phyloP scores from a whole-genome alignment of 805 yeast species.

The Maudiozyma pseudohumilis region DNA sequence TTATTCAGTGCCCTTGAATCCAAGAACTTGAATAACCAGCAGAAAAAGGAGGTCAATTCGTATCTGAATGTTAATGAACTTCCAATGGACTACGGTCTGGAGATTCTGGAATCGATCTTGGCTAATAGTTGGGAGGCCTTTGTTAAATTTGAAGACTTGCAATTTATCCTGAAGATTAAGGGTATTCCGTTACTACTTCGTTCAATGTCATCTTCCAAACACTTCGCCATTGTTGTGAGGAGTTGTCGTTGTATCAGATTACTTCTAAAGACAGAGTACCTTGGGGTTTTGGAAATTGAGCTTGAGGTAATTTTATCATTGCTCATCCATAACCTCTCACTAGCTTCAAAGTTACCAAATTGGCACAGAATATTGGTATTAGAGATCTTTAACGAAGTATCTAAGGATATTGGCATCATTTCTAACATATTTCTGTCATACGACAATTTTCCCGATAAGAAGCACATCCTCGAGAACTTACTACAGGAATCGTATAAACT shows the following conservation, averaged over 20 bases:
- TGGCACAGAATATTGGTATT: conserved; percentile 73
- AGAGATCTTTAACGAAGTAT: conserved; percentile 58
- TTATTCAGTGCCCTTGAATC: conserved; percentile 44
- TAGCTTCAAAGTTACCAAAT: conserved; percentile 40
- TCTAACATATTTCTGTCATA: conserved; percentile 47
- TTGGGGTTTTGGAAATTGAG: conserved; percentile 58
- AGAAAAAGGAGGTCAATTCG: conserved; percentile 3
- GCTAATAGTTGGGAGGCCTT: conserved; percentile 53
- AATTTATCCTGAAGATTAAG: conserved; percentile 52
- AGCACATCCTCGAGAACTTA: conserved; percentile 50
- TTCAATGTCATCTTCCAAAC: conserved; percentile 41
- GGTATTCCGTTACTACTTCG: conserved; percentile 70
- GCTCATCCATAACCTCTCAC: conserved; percentile 59
- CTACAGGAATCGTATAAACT: conserved; percentile 35
- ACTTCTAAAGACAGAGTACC: conserved; percentile 47
- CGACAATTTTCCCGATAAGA: conserved; percentile 48
- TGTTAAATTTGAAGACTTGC: conserved; percentile 50
- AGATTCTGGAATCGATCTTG: conserved; percentile 70
- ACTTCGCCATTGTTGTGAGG: conserved; percentile 63
- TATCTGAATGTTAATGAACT: conserved; percentile 44
- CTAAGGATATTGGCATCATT: conserved; percentile 45
- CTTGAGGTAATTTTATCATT: conserved; percentile 72
- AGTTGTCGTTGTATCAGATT: conserved; percentile 62
- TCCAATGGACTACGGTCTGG: conserved; percentile 64
- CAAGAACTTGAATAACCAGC: neutral